Conservation (phyloP, 2,329 filamentous ascomycete species). For the Colletotrichum sp. region DNA sequence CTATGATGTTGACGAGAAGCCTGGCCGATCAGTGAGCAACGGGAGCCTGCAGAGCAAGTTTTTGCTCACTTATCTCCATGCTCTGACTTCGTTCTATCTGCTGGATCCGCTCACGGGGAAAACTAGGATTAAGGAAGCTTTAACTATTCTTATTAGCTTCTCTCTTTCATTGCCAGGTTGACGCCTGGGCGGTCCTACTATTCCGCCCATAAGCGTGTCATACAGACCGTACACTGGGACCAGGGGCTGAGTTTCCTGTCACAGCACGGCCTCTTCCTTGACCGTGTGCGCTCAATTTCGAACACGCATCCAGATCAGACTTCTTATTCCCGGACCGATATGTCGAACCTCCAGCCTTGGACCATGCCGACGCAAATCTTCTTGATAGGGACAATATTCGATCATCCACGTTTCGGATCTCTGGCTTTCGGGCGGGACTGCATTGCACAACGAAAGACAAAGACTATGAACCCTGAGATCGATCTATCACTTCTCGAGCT, state of each 20-base stretch:
- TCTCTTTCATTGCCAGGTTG: conserved; percentile 42
- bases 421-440: conserved; percentile 30
- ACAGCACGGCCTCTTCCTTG: conserved; percentile 49
- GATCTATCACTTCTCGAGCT: neutral
- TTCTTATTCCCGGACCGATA: neutral
- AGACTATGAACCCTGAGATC: conserved; percentile 2
- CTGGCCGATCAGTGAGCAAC: conserved; percentile 56
- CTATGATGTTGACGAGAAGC: conserved; percentile 52
- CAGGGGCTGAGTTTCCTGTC: conserved; percentile 39
- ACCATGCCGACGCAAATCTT: neutral
- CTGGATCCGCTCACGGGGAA: conserved; percentile 51
- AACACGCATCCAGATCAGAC: conserved; percentile 22
- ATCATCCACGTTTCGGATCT: conserved; percentile 45
- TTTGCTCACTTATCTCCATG: conserved; percentile 56
- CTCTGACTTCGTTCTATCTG: conserved; percentile 55
- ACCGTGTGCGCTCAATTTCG: conserved; percentile 38
- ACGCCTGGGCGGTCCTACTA: conserved; percentile 51
- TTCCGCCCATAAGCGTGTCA: conserved; percentile 39
- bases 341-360: neutral
- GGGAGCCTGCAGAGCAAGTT: conserved; percentile 58
- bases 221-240: conserved; percentile 54
- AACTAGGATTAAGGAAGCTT: conserved; percentile 61
- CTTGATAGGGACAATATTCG: conserved; percentile 26
- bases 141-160: conserved; percentile 44
- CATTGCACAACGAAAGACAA: conserved; percentile 9